Evolutionary conservation across 768 basidiomycete genomes (phyloP).

Genomic region (Hypsizygus marmoreus): DNA sequence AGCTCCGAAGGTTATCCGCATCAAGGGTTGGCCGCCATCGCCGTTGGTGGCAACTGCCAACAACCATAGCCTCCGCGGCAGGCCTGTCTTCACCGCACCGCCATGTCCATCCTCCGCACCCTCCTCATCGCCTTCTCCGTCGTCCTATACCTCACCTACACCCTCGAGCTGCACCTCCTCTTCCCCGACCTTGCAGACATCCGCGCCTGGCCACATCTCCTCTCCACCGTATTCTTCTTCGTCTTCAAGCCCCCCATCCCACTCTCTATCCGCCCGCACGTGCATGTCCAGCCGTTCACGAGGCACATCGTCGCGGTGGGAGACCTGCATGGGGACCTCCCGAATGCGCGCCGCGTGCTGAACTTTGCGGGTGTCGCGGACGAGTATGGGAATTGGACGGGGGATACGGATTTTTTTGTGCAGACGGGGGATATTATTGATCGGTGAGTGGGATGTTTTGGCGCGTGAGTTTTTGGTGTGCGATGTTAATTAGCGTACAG

Average conservation of each 20-base stretch:
- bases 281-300: slow-evolving; percentile 39
- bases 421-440: slow-evolving; percentile 98
- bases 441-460: slow-evolving; percentile 49
- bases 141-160: slow-evolving; percentile 20
- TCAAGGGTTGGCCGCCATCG: too few species aligned
- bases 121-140: slow-evolving; percentile 16
- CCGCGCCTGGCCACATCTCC: slow-evolving; percentile 2
- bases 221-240: slow-evolving; percentile 8
- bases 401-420: slow-evolving; percentile 81
- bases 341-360: slow-evolving; percentile 78
- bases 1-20: too few species aligned
- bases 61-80: too few species aligned
- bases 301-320: slow-evolving; percentile 84
- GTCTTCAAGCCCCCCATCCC: slow-evolving; percentile 17
- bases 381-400: slow-evolving; percentile 75
- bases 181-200: slow-evolving; percentile 15
- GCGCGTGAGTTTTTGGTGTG: neutral
- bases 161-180: slow-evolving; percentile 20
- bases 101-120: neutral
- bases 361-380: slow-evolving; percentile 80
- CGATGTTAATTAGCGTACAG: slow-evolving; percentile 37
- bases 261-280: too few species aligned
- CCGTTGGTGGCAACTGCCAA: too few species aligned
- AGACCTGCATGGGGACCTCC: slow-evolving; percentile 88
- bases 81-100: too few species aligned